Evolutionary conservation across 2,329 filamentous ascomycete species (phyloP).

Genomic region (Capronia epimyces): DNA sequence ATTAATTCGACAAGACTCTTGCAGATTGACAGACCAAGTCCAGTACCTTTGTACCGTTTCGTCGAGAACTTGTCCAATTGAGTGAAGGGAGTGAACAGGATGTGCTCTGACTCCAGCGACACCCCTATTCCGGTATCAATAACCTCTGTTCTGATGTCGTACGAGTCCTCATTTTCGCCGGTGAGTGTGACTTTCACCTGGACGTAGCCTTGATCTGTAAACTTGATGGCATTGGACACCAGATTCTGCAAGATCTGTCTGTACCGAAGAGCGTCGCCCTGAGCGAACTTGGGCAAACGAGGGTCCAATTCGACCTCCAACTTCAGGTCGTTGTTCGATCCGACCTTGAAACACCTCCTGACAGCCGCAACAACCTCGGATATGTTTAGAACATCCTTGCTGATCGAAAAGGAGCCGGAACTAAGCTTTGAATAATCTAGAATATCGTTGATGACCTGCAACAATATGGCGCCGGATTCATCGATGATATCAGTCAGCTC

Average conservation of each 20-base stretch:
- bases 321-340: constrained; percentile 27
- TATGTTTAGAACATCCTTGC: constrained; percentile 29
- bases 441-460: constrained; percentile 61
- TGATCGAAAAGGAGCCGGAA: constrained; percentile 49
- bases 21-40: constrained; percentile 54
- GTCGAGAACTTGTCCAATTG: constrained; percentile 52
- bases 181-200: constrained; percentile 34
- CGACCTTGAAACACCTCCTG: constrained; percentile 17
- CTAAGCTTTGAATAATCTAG: constrained; percentile 62
- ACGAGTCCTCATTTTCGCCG: constrained; percentile 30
- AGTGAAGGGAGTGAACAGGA: constrained; percentile 53
- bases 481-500: constrained; percentile 55
- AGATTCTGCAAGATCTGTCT: constrained; percentile 60
- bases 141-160: constrained; percentile 41
- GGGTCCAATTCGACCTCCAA: constrained; percentile 41
- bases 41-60: constrained; percentile 52
- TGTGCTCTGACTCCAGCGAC: constrained; percentile 39
- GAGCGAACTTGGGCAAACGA: constrained; percentile 41
- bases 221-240: constrained; percentile 57
- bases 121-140: constrained; percentile 54
- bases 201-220: constrained; percentile 54
- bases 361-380: constrained; percentile 19
- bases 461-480: constrained; percentile 54
- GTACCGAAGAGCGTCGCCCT: constrained; percentile 56
- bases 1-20: constrained; percentile 54